A percentile compares a stretch with the other conserved stretches of the same genome.
phyloP scores from a whole-genome alignment of 106 monocot genomes.

The Gastrodia elata region DNA sequence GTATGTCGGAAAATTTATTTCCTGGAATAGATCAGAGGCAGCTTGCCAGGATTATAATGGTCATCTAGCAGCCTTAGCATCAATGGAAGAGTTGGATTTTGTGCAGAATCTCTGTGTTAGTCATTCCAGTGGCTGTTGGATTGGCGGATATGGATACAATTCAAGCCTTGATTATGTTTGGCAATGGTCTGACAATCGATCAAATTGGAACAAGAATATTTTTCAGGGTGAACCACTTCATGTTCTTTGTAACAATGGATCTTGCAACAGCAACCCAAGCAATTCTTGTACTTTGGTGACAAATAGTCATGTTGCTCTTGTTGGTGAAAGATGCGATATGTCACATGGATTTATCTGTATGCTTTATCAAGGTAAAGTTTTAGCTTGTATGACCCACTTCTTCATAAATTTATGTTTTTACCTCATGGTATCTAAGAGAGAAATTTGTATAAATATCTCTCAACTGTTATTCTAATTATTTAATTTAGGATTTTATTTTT shows the following conservation, averaged over 20 bases:
- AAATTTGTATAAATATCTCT: no score
- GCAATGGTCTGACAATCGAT: conserved; percentile 63
- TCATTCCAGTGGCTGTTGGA: conserved; percentile 55
- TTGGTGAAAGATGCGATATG: conserved; percentile 55
- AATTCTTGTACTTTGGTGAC: conserved; percentile 55
- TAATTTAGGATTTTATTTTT: no score
- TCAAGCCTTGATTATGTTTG: conserved; percentile 43
- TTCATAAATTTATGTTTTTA: not conserved
- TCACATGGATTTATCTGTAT: conserved; percentile 65
- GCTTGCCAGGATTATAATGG: conserved; percentile 41
- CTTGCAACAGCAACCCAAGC: conserved; percentile 29
- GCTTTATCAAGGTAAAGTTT: conserved; percentile 47
- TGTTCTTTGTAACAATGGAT: conserved; percentile 35
- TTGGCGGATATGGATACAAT: conserved; percentile 57
- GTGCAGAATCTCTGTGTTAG: conserved; percentile 39
- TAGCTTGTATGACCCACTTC: not conserved
- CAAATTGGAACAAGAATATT: conserved; percentile 55
- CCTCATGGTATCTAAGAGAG: no score
- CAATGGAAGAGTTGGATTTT: conserved; percentile 53
- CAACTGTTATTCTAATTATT: no score
- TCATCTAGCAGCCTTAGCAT: conserved; percentile 70
- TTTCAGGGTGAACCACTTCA: conserved; percentile 37
- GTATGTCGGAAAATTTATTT: conserved; percentile 29
- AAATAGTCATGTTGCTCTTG: conserved; percentile 26
- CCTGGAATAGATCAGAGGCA: conserved; percentile 64